Evolutionary conservation across 2,329 filamentous ascomycete species (phyloP).

Genomic region (Periglandula ipomoeae): DNA sequence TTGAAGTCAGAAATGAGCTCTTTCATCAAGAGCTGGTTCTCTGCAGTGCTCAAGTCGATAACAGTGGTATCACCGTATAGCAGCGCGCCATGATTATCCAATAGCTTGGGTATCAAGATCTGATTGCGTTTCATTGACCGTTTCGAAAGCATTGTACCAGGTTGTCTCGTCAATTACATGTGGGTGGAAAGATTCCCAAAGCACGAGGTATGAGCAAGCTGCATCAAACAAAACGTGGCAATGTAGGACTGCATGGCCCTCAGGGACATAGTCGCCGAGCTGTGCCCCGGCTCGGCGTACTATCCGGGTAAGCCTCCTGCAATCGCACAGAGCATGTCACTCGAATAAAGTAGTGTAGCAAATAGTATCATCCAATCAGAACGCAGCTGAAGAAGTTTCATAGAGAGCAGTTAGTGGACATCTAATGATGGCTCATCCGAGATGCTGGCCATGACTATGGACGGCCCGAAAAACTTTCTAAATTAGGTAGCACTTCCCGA

Average conservation of each 20-base stretch:
- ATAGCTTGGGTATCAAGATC: neutral
- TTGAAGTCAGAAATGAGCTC: neutral
- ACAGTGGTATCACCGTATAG: neutral
- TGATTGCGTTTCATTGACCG: neutral
- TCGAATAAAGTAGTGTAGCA: neutral
- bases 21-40: neutral
- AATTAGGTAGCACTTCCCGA: neutral
- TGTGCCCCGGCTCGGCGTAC: neutral
- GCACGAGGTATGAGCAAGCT: neutral
- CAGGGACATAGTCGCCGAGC: neutral
- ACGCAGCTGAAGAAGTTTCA: neutral
- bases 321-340: neutral
- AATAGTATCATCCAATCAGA: neutral
- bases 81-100: neutral
- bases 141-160: neutral
- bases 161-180: neutral
- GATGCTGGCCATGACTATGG: neutral
- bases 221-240: neutral
- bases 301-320: neutral
- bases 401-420: no score
- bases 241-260: neutral
- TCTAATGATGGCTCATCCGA: neutral
- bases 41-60: neutral
- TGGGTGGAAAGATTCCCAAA: neutral
- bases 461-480: neutral